A percentile compares a stretch with the other conserved stretches of the same genome.
Evolutionary conservation across 805 yeast species (phyloP).

Genomic region (Candida ovalis): DNA sequence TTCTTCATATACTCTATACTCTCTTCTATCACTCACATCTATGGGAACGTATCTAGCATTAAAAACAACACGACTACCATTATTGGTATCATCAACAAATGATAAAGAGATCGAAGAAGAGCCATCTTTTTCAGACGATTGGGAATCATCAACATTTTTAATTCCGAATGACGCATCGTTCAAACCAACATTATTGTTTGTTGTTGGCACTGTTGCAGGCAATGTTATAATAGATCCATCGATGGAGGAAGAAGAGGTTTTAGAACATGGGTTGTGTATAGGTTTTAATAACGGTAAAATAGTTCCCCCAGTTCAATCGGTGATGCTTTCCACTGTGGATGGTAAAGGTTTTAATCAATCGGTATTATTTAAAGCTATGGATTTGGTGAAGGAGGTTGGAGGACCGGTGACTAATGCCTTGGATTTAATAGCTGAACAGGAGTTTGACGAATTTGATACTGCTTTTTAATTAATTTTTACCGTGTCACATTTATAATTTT

Average conservation of each 20-base stretch:
- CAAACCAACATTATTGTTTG: conserved; percentile 73
- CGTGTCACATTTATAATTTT: neutral
- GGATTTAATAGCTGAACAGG: conserved; percentile 42
- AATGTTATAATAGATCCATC: conserved; percentile 81
- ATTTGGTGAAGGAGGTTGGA: conserved; percentile 59
- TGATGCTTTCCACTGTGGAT: conserved; percentile 50
- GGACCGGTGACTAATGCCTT: conserved; percentile 56
- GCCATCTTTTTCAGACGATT: conserved; percentile 89
- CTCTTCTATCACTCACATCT: conserved; percentile 57
- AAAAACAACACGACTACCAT: conserved; percentile 72
- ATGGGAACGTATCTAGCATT: conserved; percentile 80
- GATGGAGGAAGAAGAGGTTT: conserved; percentile 80
- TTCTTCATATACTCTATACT: conserved; percentile 69
- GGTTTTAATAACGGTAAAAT: conserved; percentile 69
- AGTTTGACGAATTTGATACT: conserved; percentile 29
- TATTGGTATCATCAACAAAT: conserved; percentile 63
- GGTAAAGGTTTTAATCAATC: conserved; percentile 53
- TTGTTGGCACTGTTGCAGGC: conserved; percentile 69
- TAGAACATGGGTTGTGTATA: conserved; percentile 76
- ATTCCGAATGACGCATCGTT: conserved; percentile 37
- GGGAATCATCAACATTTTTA: conserved; percentile 54
- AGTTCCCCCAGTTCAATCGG: conserved; percentile 67
- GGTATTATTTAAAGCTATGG: conserved; percentile 50
- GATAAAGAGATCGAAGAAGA: conserved; percentile 73
- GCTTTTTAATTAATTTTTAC: conserved; percentile 14